These are phyloP conservation scores for Ustilago tritici DNA, from an alignment of 1,284 basidiomycete genomes.

Conservation along the genomic window DNA sequence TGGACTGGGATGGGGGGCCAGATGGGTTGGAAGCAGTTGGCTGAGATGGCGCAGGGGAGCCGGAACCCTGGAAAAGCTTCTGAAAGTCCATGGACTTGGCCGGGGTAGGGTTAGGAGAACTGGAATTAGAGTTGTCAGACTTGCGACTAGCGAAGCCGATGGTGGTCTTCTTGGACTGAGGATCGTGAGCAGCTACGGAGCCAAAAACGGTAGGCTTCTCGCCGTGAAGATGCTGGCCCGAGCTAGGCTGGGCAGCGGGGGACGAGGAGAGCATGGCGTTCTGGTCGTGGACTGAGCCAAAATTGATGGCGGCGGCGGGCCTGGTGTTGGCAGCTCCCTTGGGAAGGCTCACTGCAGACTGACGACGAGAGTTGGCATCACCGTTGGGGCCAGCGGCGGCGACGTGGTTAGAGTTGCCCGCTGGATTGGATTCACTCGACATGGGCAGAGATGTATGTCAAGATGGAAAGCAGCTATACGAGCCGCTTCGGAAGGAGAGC, in stretches of 20 bases:
- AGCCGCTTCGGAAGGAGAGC: conserved; percentile 28
- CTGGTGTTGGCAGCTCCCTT: conserved; percentile 51
- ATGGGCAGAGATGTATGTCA: conserved; percentile 47
- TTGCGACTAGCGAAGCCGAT: conserved; percentile 57
- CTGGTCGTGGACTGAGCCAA: conserved; percentile 70
- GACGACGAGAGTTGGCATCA: conserved; percentile 52
- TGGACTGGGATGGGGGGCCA: conserved; percentile 42
- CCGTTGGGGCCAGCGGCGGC: conserved; percentile 49
- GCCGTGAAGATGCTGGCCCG: conserved; percentile 65
- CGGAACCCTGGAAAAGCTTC: conserved; percentile 67
- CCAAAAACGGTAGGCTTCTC: conserved; percentile 70
- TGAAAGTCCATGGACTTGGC: conserved; percentile 64
- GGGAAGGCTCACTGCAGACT: conserved; percentile 64
- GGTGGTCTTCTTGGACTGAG: conserved; percentile 64
- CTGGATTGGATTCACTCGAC: conserved; percentile 52
- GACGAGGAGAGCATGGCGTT: conserved; percentile 70
- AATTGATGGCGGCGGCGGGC: conserved; percentile 67
- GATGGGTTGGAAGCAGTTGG: conserved; percentile 39
- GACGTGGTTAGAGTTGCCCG: conserved; percentile 46
- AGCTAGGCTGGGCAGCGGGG: conserved; percentile 68
- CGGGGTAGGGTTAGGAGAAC: conserved; percentile 64
- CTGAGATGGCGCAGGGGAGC: conserved; percentile 44
- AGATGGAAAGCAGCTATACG: conserved; percentile 37
- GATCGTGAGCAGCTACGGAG: conserved; percentile 60
- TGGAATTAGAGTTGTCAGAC: conserved; percentile 73